These are phyloP conservation scores for Debaryomyces robertsiae DNA, from an alignment of 1,139 yeast genomes.

Conservation along the genomic window DNA sequence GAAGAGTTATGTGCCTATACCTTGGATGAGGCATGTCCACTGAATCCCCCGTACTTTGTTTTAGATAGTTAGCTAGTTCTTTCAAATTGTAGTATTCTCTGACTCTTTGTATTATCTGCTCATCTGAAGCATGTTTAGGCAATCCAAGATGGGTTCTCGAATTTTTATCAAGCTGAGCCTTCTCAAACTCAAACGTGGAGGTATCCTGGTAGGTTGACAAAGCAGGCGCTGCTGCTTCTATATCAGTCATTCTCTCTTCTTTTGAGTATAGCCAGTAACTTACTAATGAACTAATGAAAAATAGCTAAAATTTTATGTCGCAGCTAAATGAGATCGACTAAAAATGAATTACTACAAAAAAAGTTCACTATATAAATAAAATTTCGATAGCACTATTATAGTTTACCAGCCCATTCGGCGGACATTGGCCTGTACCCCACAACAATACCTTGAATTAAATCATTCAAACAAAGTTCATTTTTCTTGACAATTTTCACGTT, in stretches of 20 bases:
- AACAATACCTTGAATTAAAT: slow-evolving; percentile 51
- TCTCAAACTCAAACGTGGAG: slow-evolving; percentile 46
- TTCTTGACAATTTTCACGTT: slow-evolving; percentile 51
- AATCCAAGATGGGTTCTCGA: slow-evolving; percentile 4
- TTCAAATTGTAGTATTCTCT: slow-evolving; percentile 55
- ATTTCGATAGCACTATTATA: slow-evolving; percentile 2
- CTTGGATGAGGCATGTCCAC: slow-evolving; percentile 23
- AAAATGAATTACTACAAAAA: no score
- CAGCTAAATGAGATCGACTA: no score
- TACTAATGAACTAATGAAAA: no score
- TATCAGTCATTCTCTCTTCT: slow-evolving; percentile 15
- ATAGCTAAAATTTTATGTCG: no score
- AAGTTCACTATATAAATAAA: neutral
- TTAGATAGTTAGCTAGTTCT: slow-evolving; percentile 43
- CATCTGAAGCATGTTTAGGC: slow-evolving; percentile 22
- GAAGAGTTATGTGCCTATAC: slow-evolving; percentile 68
- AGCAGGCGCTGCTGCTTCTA: slow-evolving; percentile 49
- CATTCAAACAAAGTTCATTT: slow-evolving; percentile 46
- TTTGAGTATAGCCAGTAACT: no score
- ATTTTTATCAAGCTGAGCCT: slow-evolving; percentile 20
- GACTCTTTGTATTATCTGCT: slow-evolving; percentile 35
- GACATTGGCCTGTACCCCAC: slow-evolving; percentile 59
- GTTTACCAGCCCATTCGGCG: slow-evolving; percentile 50
- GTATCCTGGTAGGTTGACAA: slow-evolving; percentile 65
- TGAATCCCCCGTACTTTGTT: slow-evolving; percentile 18